A percentile compares a stretch with the other conserved stretches of the same genome.
These are phyloP conservation scores for Agrocybe chaxingu DNA, from an alignment of 768 basidiomycete species.

Conservation along the genomic window DNA sequence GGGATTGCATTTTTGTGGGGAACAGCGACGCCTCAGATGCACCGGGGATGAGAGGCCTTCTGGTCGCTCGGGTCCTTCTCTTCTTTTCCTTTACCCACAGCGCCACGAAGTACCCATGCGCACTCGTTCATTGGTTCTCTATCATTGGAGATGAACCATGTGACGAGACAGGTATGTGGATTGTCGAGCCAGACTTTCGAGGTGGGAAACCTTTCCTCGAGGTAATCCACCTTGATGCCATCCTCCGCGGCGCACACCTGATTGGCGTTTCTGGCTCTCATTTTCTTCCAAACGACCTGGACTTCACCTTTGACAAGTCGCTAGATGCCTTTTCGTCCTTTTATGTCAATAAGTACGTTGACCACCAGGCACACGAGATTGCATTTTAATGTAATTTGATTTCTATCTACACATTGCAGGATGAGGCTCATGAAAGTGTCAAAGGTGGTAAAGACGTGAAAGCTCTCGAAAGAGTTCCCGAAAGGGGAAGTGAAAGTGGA, in stretches of 20 bases:
- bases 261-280: background rate
- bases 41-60: conserved; percentile 19
- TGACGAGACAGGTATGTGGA: conserved; percentile 27
- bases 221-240: background rate
- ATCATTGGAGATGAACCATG: conserved; percentile 16
- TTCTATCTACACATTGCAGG: background rate
- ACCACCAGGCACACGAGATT: background rate
- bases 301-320: background rate
- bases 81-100: conserved; percentile 23
- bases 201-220: no score
- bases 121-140: conserved; percentile 23
- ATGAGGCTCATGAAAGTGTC: no score
- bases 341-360: background rate
- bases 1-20: no score
- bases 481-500: no score
- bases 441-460: no score
- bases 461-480: no score
- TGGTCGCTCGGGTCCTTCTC: conserved; percentile 16
- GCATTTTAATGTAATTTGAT: background rate
- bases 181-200: conserved; percentile 18
- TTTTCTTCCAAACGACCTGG: background rate
- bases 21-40: no score
- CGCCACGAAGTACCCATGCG: conserved; percentile 9
- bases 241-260: background rate
- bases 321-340: background rate